Evolutionary conservation across 116 monocot species (phyloP).

Genomic region (Iris pallida): DNA sequence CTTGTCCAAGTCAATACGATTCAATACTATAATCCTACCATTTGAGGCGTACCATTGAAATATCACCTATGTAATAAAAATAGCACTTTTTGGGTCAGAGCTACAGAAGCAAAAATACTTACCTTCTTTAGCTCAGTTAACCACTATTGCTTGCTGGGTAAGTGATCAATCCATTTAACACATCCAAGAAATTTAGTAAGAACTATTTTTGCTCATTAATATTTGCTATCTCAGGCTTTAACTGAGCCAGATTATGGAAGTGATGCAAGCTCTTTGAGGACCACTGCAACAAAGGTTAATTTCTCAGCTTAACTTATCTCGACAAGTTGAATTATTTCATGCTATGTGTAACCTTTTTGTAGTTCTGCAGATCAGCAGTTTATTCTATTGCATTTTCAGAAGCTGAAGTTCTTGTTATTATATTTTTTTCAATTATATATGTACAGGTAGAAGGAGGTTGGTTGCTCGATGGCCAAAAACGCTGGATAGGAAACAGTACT

Average conservation of each 20-base stretch:
- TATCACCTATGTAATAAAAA: background rate
- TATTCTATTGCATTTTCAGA: background rate
- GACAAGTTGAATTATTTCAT: background rate
- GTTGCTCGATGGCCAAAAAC: conserved; percentile 85
- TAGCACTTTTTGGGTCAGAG: conserved; percentile 89
- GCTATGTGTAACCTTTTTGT: background rate
- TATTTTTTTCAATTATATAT: conserved; percentile 1
- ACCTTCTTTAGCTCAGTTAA: conserved; percentile 66
- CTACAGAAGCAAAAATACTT: conserved; percentile 84
- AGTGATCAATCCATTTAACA: conserved; percentile 9
- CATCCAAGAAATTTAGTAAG: background rate
- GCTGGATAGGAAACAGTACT: conserved; percentile 96
- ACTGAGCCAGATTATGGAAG: conserved; percentile 95
- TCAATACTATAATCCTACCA: no score
- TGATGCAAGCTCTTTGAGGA: conserved; percentile 80
- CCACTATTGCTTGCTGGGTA: conserved; percentile 86
- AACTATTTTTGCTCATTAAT: background rate
- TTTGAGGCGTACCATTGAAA: no score
- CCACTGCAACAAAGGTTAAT: conserved; percentile 78
- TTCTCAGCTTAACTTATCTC: background rate
- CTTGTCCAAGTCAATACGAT: no score
- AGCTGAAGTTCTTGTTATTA: background rate
- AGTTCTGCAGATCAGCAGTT: background rate
- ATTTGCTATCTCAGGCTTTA: conserved; percentile 45
- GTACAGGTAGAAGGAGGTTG: conserved; percentile 76